Percentiles rank a stretch among this genome's conserved stretches.
Evolutionary conservation across 2,329 filamentous ascomycete genomes (phyloP).

Genomic region (Cercospora brassicicola): DNA sequence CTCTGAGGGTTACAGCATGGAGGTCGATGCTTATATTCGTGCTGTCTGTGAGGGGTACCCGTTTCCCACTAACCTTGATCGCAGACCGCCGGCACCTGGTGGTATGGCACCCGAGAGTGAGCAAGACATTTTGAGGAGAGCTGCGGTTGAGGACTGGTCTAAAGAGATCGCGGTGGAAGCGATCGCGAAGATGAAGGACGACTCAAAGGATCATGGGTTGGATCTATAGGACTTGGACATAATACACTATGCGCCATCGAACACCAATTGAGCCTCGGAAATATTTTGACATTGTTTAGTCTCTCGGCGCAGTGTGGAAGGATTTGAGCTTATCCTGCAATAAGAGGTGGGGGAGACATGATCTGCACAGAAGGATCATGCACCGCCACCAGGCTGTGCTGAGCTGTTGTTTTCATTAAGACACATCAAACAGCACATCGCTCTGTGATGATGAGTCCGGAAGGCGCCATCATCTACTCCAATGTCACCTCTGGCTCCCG

Average conservation of each 20-base stretch:
- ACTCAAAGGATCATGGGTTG: constrained; percentile 18
- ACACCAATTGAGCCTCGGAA: background rate
- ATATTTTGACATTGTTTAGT: background rate
- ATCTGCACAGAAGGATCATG: background rate
- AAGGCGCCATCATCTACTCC: too few relatives aligned
- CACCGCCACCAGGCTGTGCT: constrained; percentile 2
- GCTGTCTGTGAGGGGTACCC: constrained; percentile 61
- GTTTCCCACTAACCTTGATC: constrained; percentile 63
- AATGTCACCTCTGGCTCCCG: background rate
- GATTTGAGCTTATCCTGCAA: background rate
- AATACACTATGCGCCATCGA: background rate
- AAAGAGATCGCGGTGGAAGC: constrained; percentile 43
- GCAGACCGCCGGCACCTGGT: constrained; percentile 55
- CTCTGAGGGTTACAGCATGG: constrained; percentile 43
- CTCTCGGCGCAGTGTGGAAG: background rate
- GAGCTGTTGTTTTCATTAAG: background rate
- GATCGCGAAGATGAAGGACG: constrained; percentile 30
- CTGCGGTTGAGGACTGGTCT: constrained; percentile 46
- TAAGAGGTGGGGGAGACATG: background rate
- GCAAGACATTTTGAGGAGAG: constrained; percentile 53
- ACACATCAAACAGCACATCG: background rate
- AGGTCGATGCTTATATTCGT: constrained; percentile 51
- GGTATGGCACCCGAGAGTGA: constrained; percentile 63
- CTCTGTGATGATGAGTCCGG: background rate
- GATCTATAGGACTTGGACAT: background rate